These are phyloP conservation scores for Monilinia polystroma DNA, from an alignment of 2,329 filamentous ascomycete genomes.

Conservation along the genomic window DNA sequence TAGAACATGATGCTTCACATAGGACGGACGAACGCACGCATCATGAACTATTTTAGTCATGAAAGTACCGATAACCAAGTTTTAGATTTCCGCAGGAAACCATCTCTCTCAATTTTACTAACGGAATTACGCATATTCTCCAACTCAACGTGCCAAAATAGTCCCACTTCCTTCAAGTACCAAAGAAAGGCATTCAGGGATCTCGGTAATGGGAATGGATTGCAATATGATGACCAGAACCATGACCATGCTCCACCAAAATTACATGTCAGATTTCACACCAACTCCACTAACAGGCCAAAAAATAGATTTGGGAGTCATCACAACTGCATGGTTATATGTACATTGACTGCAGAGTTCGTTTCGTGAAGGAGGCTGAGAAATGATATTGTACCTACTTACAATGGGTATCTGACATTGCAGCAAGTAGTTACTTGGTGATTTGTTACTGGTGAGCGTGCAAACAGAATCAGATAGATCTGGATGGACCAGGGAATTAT, in stretches of 20 bases:
- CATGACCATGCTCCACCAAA: slow-evolving; percentile 8
- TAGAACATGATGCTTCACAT: neutral
- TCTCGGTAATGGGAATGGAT: slow-evolving; percentile 1
- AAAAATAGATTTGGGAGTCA: slow-evolving; percentile 12
- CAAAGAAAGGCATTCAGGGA: slow-evolving; percentile 5
- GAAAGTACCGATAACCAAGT: neutral
- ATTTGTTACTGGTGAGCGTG: neutral
- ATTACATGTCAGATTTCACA: slow-evolving; percentile 10
- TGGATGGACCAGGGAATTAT: neutral
- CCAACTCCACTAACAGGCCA: neutral
- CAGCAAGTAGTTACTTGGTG: neutral
- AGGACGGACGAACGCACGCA: too few species aligned
- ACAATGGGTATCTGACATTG: slow-evolving; percentile 10
- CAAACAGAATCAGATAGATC: neutral
- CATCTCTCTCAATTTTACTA: neutral
- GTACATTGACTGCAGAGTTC: slow-evolving; percentile 1
- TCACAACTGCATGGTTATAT: neutral
- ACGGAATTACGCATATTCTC: neutral
- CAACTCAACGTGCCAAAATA: neutral
- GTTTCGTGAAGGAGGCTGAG: slow-evolving; percentile 8
- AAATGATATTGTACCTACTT: neutral
- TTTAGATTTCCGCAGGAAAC: neutral
- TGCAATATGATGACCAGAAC: slow-evolving; percentile 7
- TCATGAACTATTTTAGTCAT: neutral
- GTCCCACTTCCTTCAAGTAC: neutral